These are phyloP conservation scores for Adansonia digitata DNA, from an alignment of 345 rosid species.

Conservation along the genomic window DNA sequence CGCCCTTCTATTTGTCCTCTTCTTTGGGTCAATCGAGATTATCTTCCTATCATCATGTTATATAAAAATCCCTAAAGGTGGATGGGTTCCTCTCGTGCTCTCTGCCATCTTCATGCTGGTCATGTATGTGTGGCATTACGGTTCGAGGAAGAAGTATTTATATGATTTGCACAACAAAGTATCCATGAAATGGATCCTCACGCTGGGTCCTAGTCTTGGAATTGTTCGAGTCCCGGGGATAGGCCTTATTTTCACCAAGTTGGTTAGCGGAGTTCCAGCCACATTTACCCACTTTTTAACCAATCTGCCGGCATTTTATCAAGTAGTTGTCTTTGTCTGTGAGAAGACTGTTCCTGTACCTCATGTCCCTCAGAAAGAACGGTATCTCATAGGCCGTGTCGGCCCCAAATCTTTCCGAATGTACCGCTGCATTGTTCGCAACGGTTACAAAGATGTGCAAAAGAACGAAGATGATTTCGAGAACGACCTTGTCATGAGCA, in stretches of 20 bases:
- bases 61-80: conserved; percentile 66
- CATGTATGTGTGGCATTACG: conserved; percentile 81
- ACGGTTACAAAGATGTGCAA: conserved; percentile 81
- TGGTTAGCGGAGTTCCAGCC: conserved; percentile 74
- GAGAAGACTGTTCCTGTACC: conserved; percentile 83
- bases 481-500: conserved; percentile 76
- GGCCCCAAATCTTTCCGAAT: conserved; percentile 89
- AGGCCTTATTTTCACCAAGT: conserved; percentile 79
- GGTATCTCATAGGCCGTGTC: conserved; percentile 80
- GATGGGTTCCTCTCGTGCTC: conserved; percentile 75
- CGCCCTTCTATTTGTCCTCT: conserved; percentile 45
- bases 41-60: conserved; percentile 54
- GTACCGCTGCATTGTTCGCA: conserved; percentile 84
- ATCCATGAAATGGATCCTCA: conserved; percentile 73
- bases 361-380: conserved; percentile 66
- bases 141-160: conserved; percentile 69
- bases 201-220: conserved; percentile 81
- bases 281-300: conserved; percentile 78
- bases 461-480: conserved; percentile 68
- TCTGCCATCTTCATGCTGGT: conserved; percentile 41
- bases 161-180: conserved; percentile 79
- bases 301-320: conserved; percentile 86
- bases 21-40: conserved; percentile 70
- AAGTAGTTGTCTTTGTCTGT: conserved; percentile 82
- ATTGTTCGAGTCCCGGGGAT: conserved; percentile 86